These are phyloP conservation scores for Calonectria pseudoreteaudii DNA, from an alignment of 2,329 filamentous ascomycete species.

Conservation along the genomic window DNA sequence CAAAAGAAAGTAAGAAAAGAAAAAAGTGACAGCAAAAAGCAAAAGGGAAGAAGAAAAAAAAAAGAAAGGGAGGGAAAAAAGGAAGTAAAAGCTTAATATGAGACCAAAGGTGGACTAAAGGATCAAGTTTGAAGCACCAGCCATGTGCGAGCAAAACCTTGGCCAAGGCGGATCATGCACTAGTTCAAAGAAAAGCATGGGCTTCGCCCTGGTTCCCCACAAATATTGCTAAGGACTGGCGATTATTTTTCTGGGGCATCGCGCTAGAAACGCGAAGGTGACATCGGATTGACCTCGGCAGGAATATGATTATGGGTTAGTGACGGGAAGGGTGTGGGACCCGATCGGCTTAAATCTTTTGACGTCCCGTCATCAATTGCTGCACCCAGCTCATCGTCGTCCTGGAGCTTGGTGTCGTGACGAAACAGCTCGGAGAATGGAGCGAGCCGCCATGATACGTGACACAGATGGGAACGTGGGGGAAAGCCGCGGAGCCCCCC, in stretches of 20 bases:
- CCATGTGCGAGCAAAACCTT: not conserved
- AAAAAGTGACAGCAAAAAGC: too few relatives aligned
- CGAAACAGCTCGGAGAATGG: not conserved
- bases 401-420: too few relatives aligned
- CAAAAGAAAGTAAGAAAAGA: not conserved
- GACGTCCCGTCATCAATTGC: not conserved
- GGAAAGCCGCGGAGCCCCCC: too few relatives aligned
- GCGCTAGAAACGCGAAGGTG: not conserved
- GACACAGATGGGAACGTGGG: not conserved
- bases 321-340: not conserved
- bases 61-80: not conserved
- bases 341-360: not conserved
- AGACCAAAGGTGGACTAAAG: not conserved
- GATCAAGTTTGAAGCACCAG: not conserved
- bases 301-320: not conserved
- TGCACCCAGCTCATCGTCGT: not conserved
- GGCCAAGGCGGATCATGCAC: not conserved
- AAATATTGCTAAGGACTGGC: not conserved
- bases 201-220: not conserved
- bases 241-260: not conserved
- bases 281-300: not conserved
- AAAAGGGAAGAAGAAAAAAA: not conserved
- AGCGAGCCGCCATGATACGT: too few relatives aligned
- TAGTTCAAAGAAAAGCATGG: not conserved
- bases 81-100: not conserved